Evolutionary conservation across 1,284 basidiomycete species (phyloP), one percentile per base, ranked within the genome.

Genomic region (Vanrija pseudolonga): DNA sequence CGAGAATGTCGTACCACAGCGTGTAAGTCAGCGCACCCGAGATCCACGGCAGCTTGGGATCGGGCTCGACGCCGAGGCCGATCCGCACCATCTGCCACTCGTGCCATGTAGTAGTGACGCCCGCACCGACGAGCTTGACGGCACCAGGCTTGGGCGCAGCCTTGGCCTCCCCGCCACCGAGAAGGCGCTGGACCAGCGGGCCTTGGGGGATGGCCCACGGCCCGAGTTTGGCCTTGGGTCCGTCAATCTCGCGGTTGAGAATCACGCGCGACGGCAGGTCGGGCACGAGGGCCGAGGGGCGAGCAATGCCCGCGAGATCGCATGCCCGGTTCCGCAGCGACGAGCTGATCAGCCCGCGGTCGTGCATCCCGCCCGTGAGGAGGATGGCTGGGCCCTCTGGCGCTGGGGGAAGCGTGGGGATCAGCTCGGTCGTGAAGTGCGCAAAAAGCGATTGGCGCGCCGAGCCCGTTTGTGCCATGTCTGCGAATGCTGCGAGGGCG

Each of bases 31-130:
- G 26, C n/a, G 66, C 43, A 6, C 57, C 59, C 1, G 58, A 56
- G 38, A 56, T 53, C 69, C 71, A 74, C 36, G 61, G 53, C 57
- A 74, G 65, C 20, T 47, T 15, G 15, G 55, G 28, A 47, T 73
- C 68, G 5, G 71, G 64, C 40, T 72, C 60, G 18, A 65, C 50
- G 1, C 73, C 70, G 24, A 70, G 52, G 19, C 66, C 70, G 2
- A 74, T 59, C 9, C 70, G 54, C 14, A 59, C 62, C 51, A 73
- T 56, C 58, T 74, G 73, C 73, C 72, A 73, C 60, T 73, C 70
- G 52, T 73, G 71, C 73, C 73, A 74, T 18, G 69, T 56, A 2
- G 71, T 73, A 9, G 63, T 65, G 1, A 74, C 59, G 2, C 67
- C 65, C 4, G 71, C 73, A 22, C 73, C 73, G 11, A 73, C 64